Base-by-base conservation (phyloP, 139 green algal genomes). In the Trebouxia sp. region DNA sequence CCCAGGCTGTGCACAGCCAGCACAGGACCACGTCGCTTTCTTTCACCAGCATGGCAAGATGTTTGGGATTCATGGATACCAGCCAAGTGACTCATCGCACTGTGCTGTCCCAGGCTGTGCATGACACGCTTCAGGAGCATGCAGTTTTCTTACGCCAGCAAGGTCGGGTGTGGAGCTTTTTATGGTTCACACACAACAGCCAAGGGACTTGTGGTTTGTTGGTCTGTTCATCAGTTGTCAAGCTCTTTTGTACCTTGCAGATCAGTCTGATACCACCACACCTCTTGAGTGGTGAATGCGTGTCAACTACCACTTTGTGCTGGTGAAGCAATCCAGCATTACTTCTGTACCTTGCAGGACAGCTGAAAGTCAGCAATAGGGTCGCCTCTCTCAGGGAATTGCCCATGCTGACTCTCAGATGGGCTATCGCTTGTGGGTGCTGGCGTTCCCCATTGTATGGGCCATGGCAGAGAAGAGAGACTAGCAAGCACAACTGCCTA, bases 381-480 rank as follows among this genome's bases (percentile, higher is more conserved):
- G 84, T 98, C 22, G 41, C 65, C 0, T 84, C 92, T 6, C 86
- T 99, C 45, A 87, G 92, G 28, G 95, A 98, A 76, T 93, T 43
- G 85, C 91, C 37, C 82, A 90, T 20, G 78, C 82, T 6, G 94
- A 98, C 58, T 43, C 88, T 10, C 26, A 86, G 12, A 81, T 95
- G 37, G 89, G 88, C 14, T 85, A 91, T 78, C 91, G 96, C 79
- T 53, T 97, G 35, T 97, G 93, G 96, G 94, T 98, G 42, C 88
- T 98, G 53, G 85, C 98, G 32, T 99, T 99, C 87, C 97, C 97
- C 83, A 98, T 99, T 79, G 92, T 98, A 50, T 99, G 97, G 97
- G 93, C 91, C 67, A 95, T 98, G 37, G 10, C 65, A 6, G 86
- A 93, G 35, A 94, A 96, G 88, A 91, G 97, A 83, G 93, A 99